phyloP scores from a whole-genome alignment of 176 grass and related monocot genomes.

The Musa itinerans region DNA sequence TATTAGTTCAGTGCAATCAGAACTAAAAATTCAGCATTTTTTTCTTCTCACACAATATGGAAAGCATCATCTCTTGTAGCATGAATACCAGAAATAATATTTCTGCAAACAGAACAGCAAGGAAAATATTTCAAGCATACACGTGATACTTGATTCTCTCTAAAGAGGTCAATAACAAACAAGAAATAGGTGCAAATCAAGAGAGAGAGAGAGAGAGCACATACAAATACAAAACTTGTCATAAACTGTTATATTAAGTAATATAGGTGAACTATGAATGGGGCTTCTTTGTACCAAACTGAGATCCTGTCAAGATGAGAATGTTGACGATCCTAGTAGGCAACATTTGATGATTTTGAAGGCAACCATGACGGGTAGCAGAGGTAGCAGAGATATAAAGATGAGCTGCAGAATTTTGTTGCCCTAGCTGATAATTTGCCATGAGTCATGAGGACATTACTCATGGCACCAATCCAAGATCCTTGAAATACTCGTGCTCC shows the following conservation, averaged over 20 bases:
- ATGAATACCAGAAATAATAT: background rate
- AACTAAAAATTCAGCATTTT: too few species aligned
- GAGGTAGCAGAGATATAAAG: background rate
- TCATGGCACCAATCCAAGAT: constrained; percentile 6
- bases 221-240: background rate
- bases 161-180: background rate
- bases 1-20: too few species aligned
- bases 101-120: background rate
- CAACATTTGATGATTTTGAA: background rate
- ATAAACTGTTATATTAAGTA: background rate
- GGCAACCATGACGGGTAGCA: too few species aligned
- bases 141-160: background rate
- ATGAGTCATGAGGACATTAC: background rate
- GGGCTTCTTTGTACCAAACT: background rate
- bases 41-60: background rate
- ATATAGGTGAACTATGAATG: background rate
- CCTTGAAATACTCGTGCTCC: constrained; percentile 11
- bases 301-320: background rate
- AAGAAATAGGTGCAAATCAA: background rate
- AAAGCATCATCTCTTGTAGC: background rate
- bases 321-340: background rate
- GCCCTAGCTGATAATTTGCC: background rate
- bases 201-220: background rate
- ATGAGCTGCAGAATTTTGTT: background rate
- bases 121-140: background rate